Evolutionary conservation across 441 rosid genomes (phyloP).

Genomic region (Pelargonium citronellum): DNA sequence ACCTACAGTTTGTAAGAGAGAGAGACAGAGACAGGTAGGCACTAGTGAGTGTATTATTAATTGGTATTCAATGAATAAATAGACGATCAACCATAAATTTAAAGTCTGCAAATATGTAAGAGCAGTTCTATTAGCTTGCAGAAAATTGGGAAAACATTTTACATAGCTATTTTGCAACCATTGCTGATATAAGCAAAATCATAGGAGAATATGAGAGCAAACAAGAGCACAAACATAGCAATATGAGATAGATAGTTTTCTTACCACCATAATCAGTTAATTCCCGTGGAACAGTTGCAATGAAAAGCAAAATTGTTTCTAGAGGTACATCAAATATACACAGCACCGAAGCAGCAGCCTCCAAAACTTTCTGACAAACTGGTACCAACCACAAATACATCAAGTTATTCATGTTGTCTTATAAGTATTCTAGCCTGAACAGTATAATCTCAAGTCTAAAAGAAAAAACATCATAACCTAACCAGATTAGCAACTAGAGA

Average conservation of each 20-base stretch:
- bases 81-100: not conserved
- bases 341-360: conserved; percentile 59
- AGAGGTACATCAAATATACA: conserved; percentile 52
- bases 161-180: not conserved
- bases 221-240: conserved; percentile 6
- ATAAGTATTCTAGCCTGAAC: conserved; percentile 2
- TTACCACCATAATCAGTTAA: conserved; percentile 80
- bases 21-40: not conserved
- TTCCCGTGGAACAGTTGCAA: conserved; percentile 76
- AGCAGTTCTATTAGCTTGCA: not conserved
- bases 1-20: conserved; percentile 34
- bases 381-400: conserved; percentile 25
- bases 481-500: conserved; percentile 32
- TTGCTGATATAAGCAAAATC: conserved; percentile 13
- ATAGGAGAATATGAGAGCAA: conserved; percentile 16
- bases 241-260: conserved; percentile 17
- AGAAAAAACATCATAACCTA: conserved; percentile 23
- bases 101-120: not conserved
- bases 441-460: conserved; percentile 4
- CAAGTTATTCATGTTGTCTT: conserved; percentile 15
- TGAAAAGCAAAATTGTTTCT: conserved; percentile 62
- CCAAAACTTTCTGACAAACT: conserved; percentile 65
- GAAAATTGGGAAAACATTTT: not conserved
- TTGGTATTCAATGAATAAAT: not conserved
- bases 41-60: not conserved